These are phyloP conservation scores for Monosporascus sp. DNA, from an alignment of 2,329 filamentous ascomycete genomes.

Conservation along the genomic window DNA sequence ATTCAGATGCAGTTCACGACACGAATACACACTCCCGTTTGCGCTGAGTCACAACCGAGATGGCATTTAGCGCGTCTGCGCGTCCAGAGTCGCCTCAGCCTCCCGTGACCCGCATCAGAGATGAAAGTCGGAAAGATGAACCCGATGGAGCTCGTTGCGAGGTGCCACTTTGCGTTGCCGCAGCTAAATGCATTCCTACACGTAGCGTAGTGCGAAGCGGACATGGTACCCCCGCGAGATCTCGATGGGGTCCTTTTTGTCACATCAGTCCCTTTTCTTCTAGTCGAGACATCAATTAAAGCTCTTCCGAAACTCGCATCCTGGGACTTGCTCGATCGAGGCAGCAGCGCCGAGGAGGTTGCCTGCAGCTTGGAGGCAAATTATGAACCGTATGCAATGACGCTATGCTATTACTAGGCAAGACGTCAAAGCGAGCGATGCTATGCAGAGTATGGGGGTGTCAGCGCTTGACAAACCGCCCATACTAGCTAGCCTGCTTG, in stretches of 20 bases:
- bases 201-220: background rate
- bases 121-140: background rate
- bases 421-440: background rate
- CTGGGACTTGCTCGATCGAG: background rate
- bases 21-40: background rate
- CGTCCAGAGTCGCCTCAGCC: background rate
- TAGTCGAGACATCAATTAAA: background rate
- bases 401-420: slow-evolving; percentile 2
- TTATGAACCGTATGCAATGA: slow-evolving; percentile 5
- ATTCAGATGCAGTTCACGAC: background rate
- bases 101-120: background rate
- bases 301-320: background rate
- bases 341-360: slow-evolving; percentile 1
- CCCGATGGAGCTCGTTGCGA: background rate
- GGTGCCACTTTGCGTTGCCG: background rate
- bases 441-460: background rate
- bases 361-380: slow-evolving; percentile 9
- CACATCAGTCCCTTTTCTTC: background rate
- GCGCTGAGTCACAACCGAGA: background rate
- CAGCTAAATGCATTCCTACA: background rate
- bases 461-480: background rate
- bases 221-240: background rate
- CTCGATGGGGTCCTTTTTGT: background rate
- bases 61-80: background rate
- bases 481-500: too few relatives aligned